Base-by-base conservation (phyloP, 2,329 filamentous ascomycete genomes). In the Calonectria naviculata region DNA sequence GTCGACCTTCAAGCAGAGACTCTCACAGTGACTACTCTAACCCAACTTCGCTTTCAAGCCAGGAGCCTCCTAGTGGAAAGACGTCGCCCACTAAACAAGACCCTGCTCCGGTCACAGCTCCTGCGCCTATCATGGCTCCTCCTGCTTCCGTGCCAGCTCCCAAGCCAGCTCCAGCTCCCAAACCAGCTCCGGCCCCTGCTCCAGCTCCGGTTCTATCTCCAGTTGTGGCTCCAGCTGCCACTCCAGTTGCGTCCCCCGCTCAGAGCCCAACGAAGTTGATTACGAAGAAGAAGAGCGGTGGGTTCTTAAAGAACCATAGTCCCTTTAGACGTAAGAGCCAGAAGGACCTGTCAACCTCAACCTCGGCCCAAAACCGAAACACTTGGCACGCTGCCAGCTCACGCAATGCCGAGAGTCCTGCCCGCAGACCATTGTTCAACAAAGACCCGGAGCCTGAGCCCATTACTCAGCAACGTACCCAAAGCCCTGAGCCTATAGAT, bases 281-380 rank as follows among this genome's bases (percentile, higher is more conserved):
- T 19, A 87, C 89, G 65, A 92, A 92, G 84, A 91, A 91, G 82
- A 92, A 89, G 84, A 97, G 94, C 71, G 93, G 94, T 71, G 93
- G 94, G 1, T 98, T 98, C 84, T 97, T 99, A 85, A 94, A 95
- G 81, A 95, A 95, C 77, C 94, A 96, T 80, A 96, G 94, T 75
- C 96, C 96, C 0, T 99, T 99, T 86, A 90, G 95, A 36, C 91
- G 96, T 67, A 98, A 97, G 89, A 98, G 95, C 81, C 95, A 93
- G 65, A 95, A 94, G 78, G 94, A 94, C 52, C 78, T 86, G 4
- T 85, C 86, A 52, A 71, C 81, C 15, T 78, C 84, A 52, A 71
- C 81, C 15, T 78, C 84, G 7, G 75, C 83, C 1, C 78, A 77
- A 1, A 89, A 84, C 78, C 84, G 91, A 62, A 92, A 89, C 78